Conservation (phyloP, 208 protist genomes). For the Leishmania gerbilli region DNA sequence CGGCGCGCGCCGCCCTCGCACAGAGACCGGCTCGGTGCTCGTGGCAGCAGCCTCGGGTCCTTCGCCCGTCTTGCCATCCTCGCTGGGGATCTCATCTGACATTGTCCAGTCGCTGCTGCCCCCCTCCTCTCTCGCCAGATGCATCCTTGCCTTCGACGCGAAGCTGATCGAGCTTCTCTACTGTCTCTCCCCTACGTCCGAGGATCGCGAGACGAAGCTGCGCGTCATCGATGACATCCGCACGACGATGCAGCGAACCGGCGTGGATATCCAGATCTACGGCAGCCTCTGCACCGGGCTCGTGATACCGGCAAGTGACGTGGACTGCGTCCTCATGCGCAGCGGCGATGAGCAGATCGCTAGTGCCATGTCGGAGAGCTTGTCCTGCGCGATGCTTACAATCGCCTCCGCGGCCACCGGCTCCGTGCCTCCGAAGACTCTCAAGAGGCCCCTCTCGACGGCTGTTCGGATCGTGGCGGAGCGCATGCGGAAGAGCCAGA, state of each 20-base stretch:
- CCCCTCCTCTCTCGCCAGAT: constrained; percentile 1
- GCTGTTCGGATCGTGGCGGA: constrained; percentile 49
- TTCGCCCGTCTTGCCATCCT: not conserved
- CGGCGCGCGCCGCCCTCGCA: not conserved
- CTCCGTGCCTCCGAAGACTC: constrained; percentile 11
- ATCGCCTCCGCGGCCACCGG: constrained; percentile 11
- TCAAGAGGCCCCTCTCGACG: constrained; percentile 16
- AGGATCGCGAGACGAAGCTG: constrained; percentile 31
- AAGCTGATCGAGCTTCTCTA: constrained; percentile 56
- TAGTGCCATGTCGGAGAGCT: constrained; percentile 6
- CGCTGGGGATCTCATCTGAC: not conserved
- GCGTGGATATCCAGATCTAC: constrained; percentile 62
- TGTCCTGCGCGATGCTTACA: constrained; percentile 16
- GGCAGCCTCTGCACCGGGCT: constrained; percentile 80
- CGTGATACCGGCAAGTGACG: constrained; percentile 75
- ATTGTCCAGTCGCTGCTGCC: constrained; percentile 6
- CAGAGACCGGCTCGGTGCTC: not conserved
- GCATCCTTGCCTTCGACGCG: constrained; percentile 36
- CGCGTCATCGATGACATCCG: constrained; percentile 53
- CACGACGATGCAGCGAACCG: constrained; percentile 27
- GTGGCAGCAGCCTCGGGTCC: not conserved
- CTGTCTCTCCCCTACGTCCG: constrained; percentile 36
- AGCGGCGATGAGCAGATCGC: constrained; percentile 9
- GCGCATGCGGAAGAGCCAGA: constrained; percentile 38
- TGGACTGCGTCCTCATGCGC: constrained; percentile 73